A percentile compares a stretch with the other conserved stretches of the same genome.
Evolutionary conservation across 176 grass and related monocot genomes (phyloP).

Genomic region (Pontederia paniculata): DNA sequence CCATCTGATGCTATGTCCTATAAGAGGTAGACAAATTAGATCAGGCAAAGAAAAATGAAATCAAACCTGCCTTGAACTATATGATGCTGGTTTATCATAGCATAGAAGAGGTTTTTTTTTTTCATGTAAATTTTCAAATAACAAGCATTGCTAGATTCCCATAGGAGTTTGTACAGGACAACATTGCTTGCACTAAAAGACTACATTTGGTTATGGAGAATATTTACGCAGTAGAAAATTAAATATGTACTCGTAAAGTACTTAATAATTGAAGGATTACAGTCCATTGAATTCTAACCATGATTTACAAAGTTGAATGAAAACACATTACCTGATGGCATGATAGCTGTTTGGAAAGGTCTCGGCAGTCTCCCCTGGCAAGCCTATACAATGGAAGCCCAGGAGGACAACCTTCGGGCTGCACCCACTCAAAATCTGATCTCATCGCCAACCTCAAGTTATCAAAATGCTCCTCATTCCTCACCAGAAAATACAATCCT

Average conservation of each 20-base stretch:
- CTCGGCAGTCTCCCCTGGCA: slow-evolving; percentile 52
- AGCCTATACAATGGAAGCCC: slow-evolving; percentile 66
- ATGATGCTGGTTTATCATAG: no score
- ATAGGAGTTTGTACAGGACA: no score
- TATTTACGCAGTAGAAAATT: no score
- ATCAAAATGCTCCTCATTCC: slow-evolving; percentile 75
- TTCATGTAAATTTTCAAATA: no score
- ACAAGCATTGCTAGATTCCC: no score
- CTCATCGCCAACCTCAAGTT: slow-evolving; percentile 40
- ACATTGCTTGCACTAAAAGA: no score
- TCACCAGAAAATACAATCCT: slow-evolving; percentile 79
- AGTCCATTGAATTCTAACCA: background rate
- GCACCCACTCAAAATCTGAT: slow-evolving; percentile 64
- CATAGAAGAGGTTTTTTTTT: no score
- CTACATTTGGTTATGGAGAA: no score
- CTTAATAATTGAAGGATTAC: no score
- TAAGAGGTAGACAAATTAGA: slow-evolving; percentile 1
- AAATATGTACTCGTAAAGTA: background rate
- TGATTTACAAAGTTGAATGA: background rate
- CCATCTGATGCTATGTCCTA: slow-evolving; percentile 96
- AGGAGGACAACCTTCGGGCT: slow-evolving; percentile 56
- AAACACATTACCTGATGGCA: slow-evolving; percentile 56
- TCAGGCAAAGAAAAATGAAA: slow-evolving; percentile 6
- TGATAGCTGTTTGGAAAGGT: slow-evolving; percentile 67
- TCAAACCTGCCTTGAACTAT: background rate